Conservation (phyloP, 495 filamentous ascomycete species). For the Podospora sp. region DNA sequence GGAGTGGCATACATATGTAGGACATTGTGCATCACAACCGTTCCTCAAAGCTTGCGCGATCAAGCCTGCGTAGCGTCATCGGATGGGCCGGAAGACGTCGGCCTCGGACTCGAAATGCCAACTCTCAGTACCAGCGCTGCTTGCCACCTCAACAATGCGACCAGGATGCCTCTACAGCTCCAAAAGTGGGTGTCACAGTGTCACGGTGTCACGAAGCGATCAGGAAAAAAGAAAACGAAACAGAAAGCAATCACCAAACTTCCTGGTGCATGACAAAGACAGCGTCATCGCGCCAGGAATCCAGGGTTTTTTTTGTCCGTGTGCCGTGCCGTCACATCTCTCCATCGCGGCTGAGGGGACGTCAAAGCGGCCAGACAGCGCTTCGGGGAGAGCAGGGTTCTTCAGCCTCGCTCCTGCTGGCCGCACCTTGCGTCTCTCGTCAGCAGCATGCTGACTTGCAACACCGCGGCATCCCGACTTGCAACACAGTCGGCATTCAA, state of each 20-base stretch:
- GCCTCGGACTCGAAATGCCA: background rate
- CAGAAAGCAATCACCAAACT: background rate
- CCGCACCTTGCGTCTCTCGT: background rate
- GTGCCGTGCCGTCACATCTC: background rate
- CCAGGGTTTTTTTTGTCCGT: background rate
- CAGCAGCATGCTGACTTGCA: background rate
- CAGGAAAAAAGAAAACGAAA: background rate
- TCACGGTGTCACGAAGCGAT: too few species aligned
- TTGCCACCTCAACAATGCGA: background rate
- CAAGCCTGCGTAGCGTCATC: background rate
- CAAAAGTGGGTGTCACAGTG: too few species aligned
- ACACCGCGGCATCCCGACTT: too few species aligned
- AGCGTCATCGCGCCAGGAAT: background rate
- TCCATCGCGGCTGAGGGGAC: background rate
- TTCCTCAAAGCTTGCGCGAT: background rate
- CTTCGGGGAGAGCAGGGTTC: background rate
- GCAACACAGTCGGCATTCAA: too few species aligned
- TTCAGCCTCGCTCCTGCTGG: background rate
- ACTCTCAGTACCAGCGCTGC: background rate
- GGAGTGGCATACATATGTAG: background rate
- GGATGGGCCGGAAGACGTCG: background rate
- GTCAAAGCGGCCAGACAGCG: background rate
- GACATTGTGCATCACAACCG: background rate
- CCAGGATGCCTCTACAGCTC: background rate
- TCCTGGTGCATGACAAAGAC: background rate